Base-by-base conservation (phyloP, 257 asterid species). In the Petunia axillaris region DNA sequence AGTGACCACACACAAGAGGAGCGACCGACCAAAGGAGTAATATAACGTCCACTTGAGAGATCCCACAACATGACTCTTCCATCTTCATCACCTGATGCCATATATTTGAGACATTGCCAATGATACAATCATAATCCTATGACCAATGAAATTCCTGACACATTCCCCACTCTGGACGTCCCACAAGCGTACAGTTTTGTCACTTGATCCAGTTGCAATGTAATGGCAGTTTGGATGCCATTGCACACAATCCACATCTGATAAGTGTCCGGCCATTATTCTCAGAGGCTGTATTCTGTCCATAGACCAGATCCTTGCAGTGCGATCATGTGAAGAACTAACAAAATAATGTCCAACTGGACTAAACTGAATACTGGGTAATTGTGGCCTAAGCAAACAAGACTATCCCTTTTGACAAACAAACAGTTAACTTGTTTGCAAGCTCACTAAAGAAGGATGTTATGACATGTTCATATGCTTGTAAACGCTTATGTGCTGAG, bases 71-170 rank as follows among this genome's bases (percentile, higher is more conserved):
- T 96, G 76, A 96, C 92, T 40, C 89, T 90, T 77, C 99, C 99
- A 81, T 96, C 99, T 89, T 96, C 99, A 79, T 96, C 99, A 37
- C 98, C 99, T 53, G 99, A 96, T 68, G 99, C 99, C 99, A 96
- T 92, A 70, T 92, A 93, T 70, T 70, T 97, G 96, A 10, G 99
- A 96, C 97, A 94, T 92, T 53, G 98, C 98, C 88, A 96, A 81
- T 71, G 90, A 85, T 64, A 94, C 84, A 80, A 96, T 84, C 99
- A 94, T 94, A 82, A 98, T 92, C 82, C 98, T 85, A 79, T 96
- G 99, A 81, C 99, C 99, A 40, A 96, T 81, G 85, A 96, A 96
- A 85, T 94, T 90, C 84, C 99, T 89, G 14, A 94, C 98, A 79
- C 98, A 96, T 76, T 94, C 97, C 54, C 99, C 99, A 84, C 93